Base-by-base conservation (phyloP, 345 rosid genomes). In the Eucalyptus grandis region DNA sequence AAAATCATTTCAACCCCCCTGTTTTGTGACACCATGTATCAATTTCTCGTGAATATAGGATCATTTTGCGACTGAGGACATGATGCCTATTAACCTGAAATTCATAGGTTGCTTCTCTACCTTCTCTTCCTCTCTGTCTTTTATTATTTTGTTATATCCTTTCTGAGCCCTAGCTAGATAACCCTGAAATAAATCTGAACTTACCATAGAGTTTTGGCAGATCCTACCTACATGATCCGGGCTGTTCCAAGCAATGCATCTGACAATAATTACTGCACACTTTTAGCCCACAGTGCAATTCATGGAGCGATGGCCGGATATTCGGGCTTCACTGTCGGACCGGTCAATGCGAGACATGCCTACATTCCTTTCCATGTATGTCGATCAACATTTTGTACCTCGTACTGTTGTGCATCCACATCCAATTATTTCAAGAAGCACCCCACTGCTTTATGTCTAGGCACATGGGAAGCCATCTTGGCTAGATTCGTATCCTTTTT, bases 231-330 rank as follows among this genome's bases (percentile, higher is more conserved):
- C 93, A 97, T 97, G 98, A 96, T 97, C 91, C 95, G 97, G 89
- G 98, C 98, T 81, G 91, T 96, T 89, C 99, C 98, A 88, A 88
- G 96, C 91, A 96, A 94, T 90, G 99, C 98, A 67, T 96, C 98
- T 8, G 99, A 96, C 92, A 97, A 95, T 90, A 98, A 96, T 89
- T 97, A 95, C 93, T 94, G 97, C 94, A 96, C 98, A 7, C 96
- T 97, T 51, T 97, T 97, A 67, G 98, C 99, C 53, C 98, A 96
- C 43, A 94, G 98, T 89, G 95, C 96, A 49, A 93, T 97, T 91
- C 98, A 97, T 89, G 98, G 99, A 92, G 98, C 98, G 81, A 96
- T 97, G 99, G 99, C 99, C 24, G 99, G 99, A 44, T 96, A 94
- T 89, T 93, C 99, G 4, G 99, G 99, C 92, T 96, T 95, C 90